These are phyloP conservation scores for Isatis lusitanica DNA, from an alignment of 441 rosid genomes.

Conservation along the genomic window DNA sequence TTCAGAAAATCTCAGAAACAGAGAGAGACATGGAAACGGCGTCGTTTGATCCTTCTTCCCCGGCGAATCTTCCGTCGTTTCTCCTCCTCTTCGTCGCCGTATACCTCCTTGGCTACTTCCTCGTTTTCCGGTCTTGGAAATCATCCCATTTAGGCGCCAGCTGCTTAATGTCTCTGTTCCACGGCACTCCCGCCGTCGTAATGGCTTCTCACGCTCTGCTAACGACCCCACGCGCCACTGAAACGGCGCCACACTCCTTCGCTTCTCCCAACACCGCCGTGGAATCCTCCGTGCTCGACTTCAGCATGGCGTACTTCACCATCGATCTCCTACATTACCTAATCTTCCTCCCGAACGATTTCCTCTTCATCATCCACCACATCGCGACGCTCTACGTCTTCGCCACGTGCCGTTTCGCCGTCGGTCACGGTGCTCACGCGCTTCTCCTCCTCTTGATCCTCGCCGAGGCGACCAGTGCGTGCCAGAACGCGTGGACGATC, in stretches of 20 bases:
- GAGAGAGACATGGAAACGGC: slow-evolving; percentile 27
- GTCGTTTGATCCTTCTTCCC: slow-evolving; percentile 12
- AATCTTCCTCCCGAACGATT: slow-evolving; percentile 56
- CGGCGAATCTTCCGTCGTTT: slow-evolving; percentile 40
- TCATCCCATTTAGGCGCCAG: slow-evolving; percentile 67
- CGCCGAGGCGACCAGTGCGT: slow-evolving; percentile 75
- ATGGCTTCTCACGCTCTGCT: slow-evolving; percentile 41
- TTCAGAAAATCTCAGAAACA: background rate
- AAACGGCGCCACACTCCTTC: slow-evolving; percentile 32
- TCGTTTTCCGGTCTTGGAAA: slow-evolving; percentile 62
- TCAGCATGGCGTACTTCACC: slow-evolving; percentile 75
- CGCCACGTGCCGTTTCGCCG: slow-evolving; percentile 61
- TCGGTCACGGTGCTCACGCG: slow-evolving; percentile 58
- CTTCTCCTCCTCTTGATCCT: slow-evolving; percentile 61
- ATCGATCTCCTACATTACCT: slow-evolving; percentile 74
- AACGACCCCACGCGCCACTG: slow-evolving; percentile 33
- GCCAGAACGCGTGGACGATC: slow-evolving; percentile 74
- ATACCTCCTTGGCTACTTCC: slow-evolving; percentile 50
- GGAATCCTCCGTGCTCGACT: slow-evolving; percentile 63
- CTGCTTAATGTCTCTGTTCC: slow-evolving; percentile 67
- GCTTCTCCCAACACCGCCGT: slow-evolving; percentile 54
- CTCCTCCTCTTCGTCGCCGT: slow-evolving; percentile 47
- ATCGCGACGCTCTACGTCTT: slow-evolving; percentile 72
- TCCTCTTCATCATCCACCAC: slow-evolving; percentile 84
- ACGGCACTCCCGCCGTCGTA: slow-evolving; percentile 78